phyloP scores from a whole-genome alignment of 73 alveolate species.

The Blepharisma stoltei region DNA sequence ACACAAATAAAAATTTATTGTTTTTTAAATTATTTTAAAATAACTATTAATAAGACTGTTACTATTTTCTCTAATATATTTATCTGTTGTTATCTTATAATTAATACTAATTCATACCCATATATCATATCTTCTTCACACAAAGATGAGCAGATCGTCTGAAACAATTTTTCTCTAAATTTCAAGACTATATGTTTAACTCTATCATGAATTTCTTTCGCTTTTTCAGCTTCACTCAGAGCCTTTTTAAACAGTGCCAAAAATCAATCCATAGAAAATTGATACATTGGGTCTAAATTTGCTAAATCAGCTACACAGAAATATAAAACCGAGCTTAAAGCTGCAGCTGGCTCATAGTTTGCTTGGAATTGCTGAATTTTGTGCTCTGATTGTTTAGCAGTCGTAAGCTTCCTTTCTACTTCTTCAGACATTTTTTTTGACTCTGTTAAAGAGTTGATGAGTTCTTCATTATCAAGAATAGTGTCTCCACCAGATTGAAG shows the following conservation, averaged over 20 bases:
- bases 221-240: constrained; percentile 37
- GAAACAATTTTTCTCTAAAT: constrained; percentile 4
- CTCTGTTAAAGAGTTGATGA: constrained; percentile 77
- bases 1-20: constrained; percentile 89
- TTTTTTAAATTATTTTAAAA: too few relatives aligned
- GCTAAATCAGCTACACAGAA: constrained; percentile 73
- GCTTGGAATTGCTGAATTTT: constrained; percentile 78
- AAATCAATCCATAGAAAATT: constrained; percentile 91
- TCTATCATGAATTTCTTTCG: constrained; percentile 35
- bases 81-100: too few relatives aligned
- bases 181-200: background rate
- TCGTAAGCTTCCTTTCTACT: constrained; percentile 71
- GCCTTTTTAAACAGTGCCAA: constrained; percentile 65
- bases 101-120: constrained; percentile 34
- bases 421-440: constrained; percentile 87
- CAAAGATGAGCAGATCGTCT: constrained; percentile 90
- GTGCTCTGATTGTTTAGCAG: constrained; percentile 81
- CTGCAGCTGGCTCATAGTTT: constrained; percentile 85
- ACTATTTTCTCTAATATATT: too few relatives aligned
- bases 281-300: constrained; percentile 93
- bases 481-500: constrained; percentile 75
- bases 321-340: constrained; percentile 78
- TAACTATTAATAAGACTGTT: too few relatives aligned
- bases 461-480: constrained; percentile 84
- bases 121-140: constrained; percentile 97